Conservation (phyloP, 73 alveolate species). For the Breviolum minutum region DNA sequence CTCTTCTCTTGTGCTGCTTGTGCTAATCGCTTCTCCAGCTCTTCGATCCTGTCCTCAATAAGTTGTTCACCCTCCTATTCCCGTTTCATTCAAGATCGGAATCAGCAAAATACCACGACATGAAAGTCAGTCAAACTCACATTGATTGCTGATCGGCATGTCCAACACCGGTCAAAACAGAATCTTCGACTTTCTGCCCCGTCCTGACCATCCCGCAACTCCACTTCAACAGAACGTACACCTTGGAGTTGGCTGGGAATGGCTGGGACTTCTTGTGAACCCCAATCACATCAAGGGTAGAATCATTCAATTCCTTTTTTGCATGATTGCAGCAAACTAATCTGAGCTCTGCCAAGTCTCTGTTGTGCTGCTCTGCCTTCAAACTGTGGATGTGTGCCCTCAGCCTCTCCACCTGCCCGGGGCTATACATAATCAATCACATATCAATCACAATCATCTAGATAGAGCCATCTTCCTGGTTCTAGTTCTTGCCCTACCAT, state of each 20-base stretch:
- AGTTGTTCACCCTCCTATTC: background rate
- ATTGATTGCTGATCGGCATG: background rate
- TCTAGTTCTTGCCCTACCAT: background rate
- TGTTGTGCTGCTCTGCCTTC: slow-evolving; percentile 50
- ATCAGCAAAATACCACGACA: background rate
- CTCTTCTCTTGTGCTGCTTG: slow-evolving; percentile 54
- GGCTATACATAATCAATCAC: background rate
- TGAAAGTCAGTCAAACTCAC: background rate
- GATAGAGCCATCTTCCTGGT: background rate
- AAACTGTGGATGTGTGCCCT: slow-evolving; percentile 37
- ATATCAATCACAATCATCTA: background rate
- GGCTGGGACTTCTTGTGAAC: background rate
- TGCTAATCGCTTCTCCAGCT: slow-evolving; percentile 75
- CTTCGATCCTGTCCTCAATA: slow-evolving; percentile 46
- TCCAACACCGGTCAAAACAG: background rate
- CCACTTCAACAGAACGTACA: slow-evolving; percentile 26
- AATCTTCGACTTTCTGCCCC: background rate
- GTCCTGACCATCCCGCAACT: slow-evolving; percentile 60
- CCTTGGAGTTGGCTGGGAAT: background rate
- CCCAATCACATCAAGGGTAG: background rate
- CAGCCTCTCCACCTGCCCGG: slow-evolving; percentile 60
- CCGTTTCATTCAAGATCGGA: background rate
- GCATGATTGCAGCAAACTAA: too few species aligned
- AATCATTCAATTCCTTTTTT: background rate
- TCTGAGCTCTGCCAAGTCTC: background rate